phyloP scores from a whole-genome alignment of 2,329 filamentous ascomycete genomes.

The Fusarium papillatum region DNA sequence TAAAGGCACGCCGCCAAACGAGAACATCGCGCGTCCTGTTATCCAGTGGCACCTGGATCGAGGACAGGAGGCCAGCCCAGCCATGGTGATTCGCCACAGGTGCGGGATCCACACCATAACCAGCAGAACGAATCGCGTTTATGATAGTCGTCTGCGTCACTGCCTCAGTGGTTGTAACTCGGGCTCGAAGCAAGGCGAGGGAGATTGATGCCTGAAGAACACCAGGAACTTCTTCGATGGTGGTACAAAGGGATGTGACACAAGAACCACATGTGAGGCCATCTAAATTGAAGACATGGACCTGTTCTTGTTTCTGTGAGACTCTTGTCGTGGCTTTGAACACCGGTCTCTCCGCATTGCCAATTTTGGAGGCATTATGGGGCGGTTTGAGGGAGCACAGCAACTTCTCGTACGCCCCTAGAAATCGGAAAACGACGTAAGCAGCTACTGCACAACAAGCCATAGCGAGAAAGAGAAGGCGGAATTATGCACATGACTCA shows the following conservation, averaged over 20 bases:
- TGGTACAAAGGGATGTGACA: background rate
- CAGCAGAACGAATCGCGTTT: background rate
- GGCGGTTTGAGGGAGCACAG: background rate
- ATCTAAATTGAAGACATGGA: background rate
- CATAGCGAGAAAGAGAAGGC: background rate
- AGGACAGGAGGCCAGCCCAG: background rate
- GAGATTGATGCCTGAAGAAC: background rate
- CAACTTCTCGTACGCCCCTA: background rate
- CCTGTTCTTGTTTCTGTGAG: background rate
- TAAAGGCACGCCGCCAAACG: background rate
- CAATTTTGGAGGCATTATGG: background rate
- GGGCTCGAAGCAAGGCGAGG: background rate
- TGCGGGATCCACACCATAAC: background rate
- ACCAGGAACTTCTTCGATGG: background rate
- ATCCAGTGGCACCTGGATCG: background rate
- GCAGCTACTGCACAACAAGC: background rate
- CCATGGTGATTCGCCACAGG: background rate
- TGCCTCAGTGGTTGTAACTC: background rate
- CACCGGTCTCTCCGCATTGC: background rate
- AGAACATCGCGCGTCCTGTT: background rate
- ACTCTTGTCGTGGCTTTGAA: background rate
- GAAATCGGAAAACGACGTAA: background rate
- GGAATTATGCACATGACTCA: background rate
- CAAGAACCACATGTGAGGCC: background rate
- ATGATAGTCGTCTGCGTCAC: background rate